Base-by-base conservation (phyloP, 805 yeast genomes). In the Starmerella geochares region DNA sequence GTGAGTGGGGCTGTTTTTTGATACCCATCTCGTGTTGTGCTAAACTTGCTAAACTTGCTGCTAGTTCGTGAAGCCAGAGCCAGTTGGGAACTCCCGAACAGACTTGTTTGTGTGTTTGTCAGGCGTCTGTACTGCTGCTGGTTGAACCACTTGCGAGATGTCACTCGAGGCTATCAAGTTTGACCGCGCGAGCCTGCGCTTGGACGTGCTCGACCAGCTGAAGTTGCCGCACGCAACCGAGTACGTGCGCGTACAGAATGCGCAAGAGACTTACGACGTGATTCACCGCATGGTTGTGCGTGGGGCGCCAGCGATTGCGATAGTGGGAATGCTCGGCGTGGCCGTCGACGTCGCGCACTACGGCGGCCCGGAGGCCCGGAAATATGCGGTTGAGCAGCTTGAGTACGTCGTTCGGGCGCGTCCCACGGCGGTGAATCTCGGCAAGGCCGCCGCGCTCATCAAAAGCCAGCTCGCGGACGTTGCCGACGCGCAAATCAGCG, bases 221-320 rank as follows among this genome's bases (percentile, higher is more conserved):
- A 65, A 77, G 29, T 75, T 90, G 32, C 98, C 98, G 0, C 86
- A 85, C 57, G 73, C 81, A 47, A 78, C 94, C 0, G 73, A 70
- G 44, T 90, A 86, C 65, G 68, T 88, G 19, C 63, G 72, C 1
- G 76, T 90, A 51, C 56, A 68, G 33, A 69, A 78, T 16, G 78
- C 85, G 46, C 80, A 80, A 42, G 87, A 82, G 63, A 96, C 94
- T 3, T 86, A 69, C 66, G 72, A 74, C 17, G 94, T 84, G n/a
- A 90, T 90, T 65, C 81, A 79, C 62, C 73, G 73, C 51, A 90
- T 90, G 98, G 87, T 85, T 60, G 96, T 94, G 4, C 75, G 98
- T 64, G 98, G 98, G 33, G 98, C 98, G 0, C 98, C 98, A 0
- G 97, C 97, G 1, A 90, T 90, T 62, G 96, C 96, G 54, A 85